Evolutionary conservation across 495 filamentous ascomycete genomes (phyloP), one percentile per base, ranked within the genome.

Genomic region (Penicillium antarcticum): DNA sequence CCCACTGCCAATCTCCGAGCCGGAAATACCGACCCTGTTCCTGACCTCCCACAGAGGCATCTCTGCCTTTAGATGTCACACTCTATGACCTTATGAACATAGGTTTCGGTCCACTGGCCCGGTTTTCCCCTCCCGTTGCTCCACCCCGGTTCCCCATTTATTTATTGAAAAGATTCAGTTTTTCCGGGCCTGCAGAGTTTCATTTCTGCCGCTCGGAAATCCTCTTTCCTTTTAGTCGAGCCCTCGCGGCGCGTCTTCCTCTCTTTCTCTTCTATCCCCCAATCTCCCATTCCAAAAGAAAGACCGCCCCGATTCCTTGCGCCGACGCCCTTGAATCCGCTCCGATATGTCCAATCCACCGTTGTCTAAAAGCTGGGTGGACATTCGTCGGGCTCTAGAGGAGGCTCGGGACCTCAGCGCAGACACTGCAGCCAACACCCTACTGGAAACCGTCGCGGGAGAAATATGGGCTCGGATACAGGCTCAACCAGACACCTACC

Each of bases 371-470:
- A 63, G 41, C 55, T 56, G 42, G 48, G 56, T 19, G 39, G 51
- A 49, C 34, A 53, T 74, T 39, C 63, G 67, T 49, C 58, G 60
- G 46, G 84, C 85, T 16, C 69, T 94, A 24, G 83, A 90, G 47
- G 76, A 85, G 24, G 88, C 85, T 16, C 78, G 86, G 43, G 83
- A 87, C 50, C 81, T 73, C 57, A 73, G 81, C 40, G 83, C 83
- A 36, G 80, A 76, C 24, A 67, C 75, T 12, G 58, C 64, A 14
- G 75, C 87, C 39, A 62, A 60, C 21, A 57, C 59, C 12, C 72
- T 79, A 33, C 79, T 94, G 19, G 79, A 86, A 50, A 53, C 56
- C 21, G 81, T 80, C 18, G 66, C 89, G 17, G 51, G 57, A 3
- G 73, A 78, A 21, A 73, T 91, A 41, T 90, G 86, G 87, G 57